phyloP scores from a whole-genome alignment of 768 basidiomycete species.

The Tephrocybe sp. region DNA sequence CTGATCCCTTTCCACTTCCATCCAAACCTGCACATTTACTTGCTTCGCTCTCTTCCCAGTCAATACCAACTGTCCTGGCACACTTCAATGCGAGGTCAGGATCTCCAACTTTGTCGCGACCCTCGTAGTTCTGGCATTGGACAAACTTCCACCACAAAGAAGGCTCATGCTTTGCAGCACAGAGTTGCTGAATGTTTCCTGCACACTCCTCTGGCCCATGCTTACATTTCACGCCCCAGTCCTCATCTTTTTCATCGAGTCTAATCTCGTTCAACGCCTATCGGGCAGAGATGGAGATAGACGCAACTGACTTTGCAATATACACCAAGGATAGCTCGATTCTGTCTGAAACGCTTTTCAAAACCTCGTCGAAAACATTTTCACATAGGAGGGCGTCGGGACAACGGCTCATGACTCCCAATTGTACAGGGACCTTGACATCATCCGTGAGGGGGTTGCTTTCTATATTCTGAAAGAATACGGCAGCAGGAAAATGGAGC shows the following conservation, averaged over 20 bases:
- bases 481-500: slow-evolving; percentile 4
- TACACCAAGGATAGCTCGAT: slow-evolving; percentile 70
- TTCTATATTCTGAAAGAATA: slow-evolving; percentile 6
- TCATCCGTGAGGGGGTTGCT: slow-evolving; percentile 12
- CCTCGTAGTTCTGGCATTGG: slow-evolving; percentile 75
- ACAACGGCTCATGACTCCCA: slow-evolving; percentile 57
- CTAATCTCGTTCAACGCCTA: slow-evolving; percentile 31
- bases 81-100: slow-evolving; percentile 65
- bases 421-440: slow-evolving; percentile 43
- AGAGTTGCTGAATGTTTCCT: slow-evolving; percentile 88
- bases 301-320: slow-evolving; percentile 61
- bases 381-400: slow-evolving; percentile 87
- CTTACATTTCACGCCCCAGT: slow-evolving; percentile 77
- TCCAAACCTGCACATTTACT: slow-evolving; percentile 60
- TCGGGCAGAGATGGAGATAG: background rate
- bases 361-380: slow-evolving; percentile 67
- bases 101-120: slow-evolving; percentile 58
- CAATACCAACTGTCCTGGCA: slow-evolving; percentile 57
- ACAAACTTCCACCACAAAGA: slow-evolving; percentile 82
- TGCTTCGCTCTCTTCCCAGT: slow-evolving; percentile 62
- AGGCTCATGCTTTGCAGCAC: slow-evolving; percentile 60
- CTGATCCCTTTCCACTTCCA: slow-evolving; percentile 57
- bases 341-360: slow-evolving; percentile 58
- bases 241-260: slow-evolving; percentile 57
- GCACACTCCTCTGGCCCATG: slow-evolving; percentile 83